Conservation (phyloP, 106 monocot species). For the Phalaenopsis aphrodite region DNA sequence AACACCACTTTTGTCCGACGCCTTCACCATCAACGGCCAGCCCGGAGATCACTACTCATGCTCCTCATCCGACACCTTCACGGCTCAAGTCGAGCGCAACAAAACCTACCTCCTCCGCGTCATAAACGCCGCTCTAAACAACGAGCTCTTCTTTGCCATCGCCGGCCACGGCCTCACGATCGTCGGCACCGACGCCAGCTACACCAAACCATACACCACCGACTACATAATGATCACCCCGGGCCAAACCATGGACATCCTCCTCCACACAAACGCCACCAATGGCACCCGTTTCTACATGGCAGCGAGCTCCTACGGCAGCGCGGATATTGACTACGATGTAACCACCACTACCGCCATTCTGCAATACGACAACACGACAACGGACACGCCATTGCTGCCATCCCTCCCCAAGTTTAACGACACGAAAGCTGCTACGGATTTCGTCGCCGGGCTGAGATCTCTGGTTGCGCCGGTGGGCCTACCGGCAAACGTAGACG, state of each 20-base stretch:
- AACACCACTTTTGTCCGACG: slow-evolving; percentile 36
- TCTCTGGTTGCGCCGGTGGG: slow-evolving; percentile 15
- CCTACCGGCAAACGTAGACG: slow-evolving; percentile 14
- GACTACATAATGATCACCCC: slow-evolving; percentile 15
- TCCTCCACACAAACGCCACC: slow-evolving; percentile 5
- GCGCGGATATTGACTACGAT: slow-evolving; percentile 9
- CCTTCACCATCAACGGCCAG: slow-evolving; percentile 45
- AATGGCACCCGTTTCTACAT: slow-evolving; percentile 19
- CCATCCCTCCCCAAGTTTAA: slow-evolving; percentile 14
- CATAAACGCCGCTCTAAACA: slow-evolving; percentile 23
- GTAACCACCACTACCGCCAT: slow-evolving; percentile 18
- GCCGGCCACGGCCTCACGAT: slow-evolving; percentile 24
- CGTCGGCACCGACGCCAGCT: slow-evolving; percentile 25
- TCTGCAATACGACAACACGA: slow-evolving; percentile 15
- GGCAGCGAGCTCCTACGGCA: slow-evolving; percentile 11
- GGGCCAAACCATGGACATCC: slow-evolving; percentile 23
- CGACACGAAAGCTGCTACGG: slow-evolving; percentile 1
- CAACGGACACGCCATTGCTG: neutral
- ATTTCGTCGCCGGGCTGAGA: slow-evolving; percentile 4
- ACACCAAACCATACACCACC: slow-evolving; percentile 23
- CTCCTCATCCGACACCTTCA: slow-evolving; percentile 5
- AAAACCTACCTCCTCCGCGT: slow-evolving; percentile 27
- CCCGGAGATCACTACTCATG: slow-evolving; percentile 39
- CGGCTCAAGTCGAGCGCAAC: neutral
- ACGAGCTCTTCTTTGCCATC: slow-evolving; percentile 32